Conservation (phyloP, 2,329 filamentous ascomycete genomes). For the Penicillium sp. region DNA sequence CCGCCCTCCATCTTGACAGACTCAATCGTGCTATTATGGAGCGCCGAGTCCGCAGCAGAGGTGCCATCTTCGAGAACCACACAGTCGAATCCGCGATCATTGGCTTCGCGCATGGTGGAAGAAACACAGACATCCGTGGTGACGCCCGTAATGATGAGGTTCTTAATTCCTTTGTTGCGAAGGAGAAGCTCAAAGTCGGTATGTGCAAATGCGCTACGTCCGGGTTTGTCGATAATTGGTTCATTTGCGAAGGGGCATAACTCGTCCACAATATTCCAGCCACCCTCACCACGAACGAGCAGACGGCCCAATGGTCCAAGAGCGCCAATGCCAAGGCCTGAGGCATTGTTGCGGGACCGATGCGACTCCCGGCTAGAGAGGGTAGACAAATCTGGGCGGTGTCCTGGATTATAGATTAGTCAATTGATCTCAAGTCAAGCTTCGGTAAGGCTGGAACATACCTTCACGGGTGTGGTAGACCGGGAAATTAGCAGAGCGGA, state of each 20-base stretch:
- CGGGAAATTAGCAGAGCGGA: conserved; percentile 42
- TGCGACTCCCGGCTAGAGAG: conserved; percentile 56
- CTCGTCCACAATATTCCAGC: conserved; percentile 60
- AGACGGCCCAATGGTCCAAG: conserved; percentile 59
- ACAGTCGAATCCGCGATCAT: conserved; percentile 57
- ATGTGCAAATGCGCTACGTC: conserved; percentile 54
- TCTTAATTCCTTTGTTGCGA: conserved; percentile 53
- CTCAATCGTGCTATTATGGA: conserved; percentile 45
- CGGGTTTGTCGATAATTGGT: conserved; percentile 57
- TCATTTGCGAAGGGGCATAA: conserved; percentile 51
- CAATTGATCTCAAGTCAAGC: background rate
- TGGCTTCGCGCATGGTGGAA: conserved; percentile 58
- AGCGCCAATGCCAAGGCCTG: conserved; percentile 54
- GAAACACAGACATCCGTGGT: conserved; percentile 59
- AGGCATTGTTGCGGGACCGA: conserved; percentile 54
- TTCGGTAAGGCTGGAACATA: conserved; percentile 10
- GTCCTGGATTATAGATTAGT: conserved; percentile 32
- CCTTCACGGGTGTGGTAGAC: conserved; percentile 50
- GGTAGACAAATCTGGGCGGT: conserved; percentile 57
- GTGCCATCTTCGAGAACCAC: conserved; percentile 53
- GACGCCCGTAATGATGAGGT: conserved; percentile 56
- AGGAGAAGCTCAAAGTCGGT: conserved; percentile 57
- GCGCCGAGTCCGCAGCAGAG: conserved; percentile 42
- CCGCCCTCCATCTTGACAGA: conserved; percentile 51
- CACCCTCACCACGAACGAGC: conserved; percentile 58